phyloP scores from a whole-genome alignment of 768 basidiomycete genomes.

The Leccinum disarticulatum region DNA sequence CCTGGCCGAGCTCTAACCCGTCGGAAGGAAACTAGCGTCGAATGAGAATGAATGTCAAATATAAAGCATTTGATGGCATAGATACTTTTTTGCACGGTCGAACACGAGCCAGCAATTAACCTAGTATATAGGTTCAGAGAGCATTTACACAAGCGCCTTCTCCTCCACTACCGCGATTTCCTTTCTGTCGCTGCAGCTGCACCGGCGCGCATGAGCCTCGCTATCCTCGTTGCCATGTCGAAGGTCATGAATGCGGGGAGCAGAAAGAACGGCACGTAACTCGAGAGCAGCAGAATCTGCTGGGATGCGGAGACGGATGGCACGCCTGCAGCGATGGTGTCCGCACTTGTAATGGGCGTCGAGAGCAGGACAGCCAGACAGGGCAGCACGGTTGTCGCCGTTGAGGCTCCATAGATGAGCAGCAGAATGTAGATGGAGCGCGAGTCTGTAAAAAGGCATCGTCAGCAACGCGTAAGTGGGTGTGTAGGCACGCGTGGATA shows the following conservation, averaged over 20 bases:
- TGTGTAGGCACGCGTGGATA: background rate
- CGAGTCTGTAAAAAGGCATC: constrained; percentile 39
- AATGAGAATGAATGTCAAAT: too few species aligned
- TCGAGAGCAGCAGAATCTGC: constrained; percentile 54
- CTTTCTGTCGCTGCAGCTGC: constrained; percentile 13
- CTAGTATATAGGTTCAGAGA: background rate
- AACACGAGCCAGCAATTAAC: background rate
- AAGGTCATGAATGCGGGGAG: constrained; percentile 69
- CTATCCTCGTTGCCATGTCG: constrained; percentile 60
- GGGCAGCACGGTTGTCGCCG: constrained; percentile 74
- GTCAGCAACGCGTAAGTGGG: background rate
- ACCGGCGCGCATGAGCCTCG: constrained; percentile 32
- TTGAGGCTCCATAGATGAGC: constrained; percentile 73
- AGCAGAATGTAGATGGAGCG: constrained; percentile 60
- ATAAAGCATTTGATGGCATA: background rate
- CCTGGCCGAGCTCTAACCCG: too few species aligned
- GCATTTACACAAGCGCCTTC: background rate
- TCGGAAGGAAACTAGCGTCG: too few species aligned
- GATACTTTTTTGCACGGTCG: background rate
- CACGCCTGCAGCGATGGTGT: constrained; percentile 31
- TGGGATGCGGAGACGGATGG: constrained; percentile 51
- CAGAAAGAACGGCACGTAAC: constrained; percentile 76
- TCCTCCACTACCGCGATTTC: constrained; percentile 16
- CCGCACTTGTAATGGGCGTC: constrained; percentile 42
- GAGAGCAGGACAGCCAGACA: constrained; percentile 63